Conservation (phyloP, 495 filamentous ascomycete genomes). For the Thermothielavioides terrestris region DNA sequence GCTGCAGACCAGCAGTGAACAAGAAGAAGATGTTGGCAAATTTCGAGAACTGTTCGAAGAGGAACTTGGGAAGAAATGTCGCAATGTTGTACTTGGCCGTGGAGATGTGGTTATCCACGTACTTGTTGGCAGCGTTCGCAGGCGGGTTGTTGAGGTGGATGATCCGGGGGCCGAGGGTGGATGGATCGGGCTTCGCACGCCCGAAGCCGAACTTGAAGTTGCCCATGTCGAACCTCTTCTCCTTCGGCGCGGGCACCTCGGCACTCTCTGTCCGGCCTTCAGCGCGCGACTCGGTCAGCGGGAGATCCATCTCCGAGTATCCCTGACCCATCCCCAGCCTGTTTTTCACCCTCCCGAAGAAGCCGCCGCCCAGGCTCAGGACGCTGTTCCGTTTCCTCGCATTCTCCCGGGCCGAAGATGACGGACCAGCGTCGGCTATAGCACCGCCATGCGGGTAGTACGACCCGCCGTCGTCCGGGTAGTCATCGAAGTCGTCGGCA, state of each 20-base stretch:
- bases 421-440: constrained; percentile 35
- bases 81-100: constrained; percentile 96
- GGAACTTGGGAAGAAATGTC: constrained; percentile 95
- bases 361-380: constrained; percentile 72
- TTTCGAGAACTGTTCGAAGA: constrained; percentile 98
- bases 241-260: constrained; percentile 26
- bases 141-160: constrained; percentile 98
- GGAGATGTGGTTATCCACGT: constrained; percentile 91
- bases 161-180: constrained; percentile 80
- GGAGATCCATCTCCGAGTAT: constrained; percentile 97
- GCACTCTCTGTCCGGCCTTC: constrained; percentile 21
- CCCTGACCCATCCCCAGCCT: constrained; percentile 86
- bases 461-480: constrained; percentile 64
- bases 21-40: constrained; percentile 99
- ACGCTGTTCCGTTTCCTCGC: constrained; percentile 77
- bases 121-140: constrained; percentile 80
- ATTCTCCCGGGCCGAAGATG: constrained; percentile 41
- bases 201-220: constrained; percentile 96
- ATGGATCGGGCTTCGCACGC: constrained; percentile 73
- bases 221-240: constrained; percentile 56
- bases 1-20: constrained; percentile 90
- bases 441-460: constrained; percentile 55
- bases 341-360: constrained; percentile 78
- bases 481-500: constrained; percentile 72
- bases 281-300: constrained; percentile 63